Evolutionary conservation across 768 basidiomycete species (phyloP), one percentile per base, ranked within the genome.

Genomic region (Cystoderma amianthinum): DNA sequence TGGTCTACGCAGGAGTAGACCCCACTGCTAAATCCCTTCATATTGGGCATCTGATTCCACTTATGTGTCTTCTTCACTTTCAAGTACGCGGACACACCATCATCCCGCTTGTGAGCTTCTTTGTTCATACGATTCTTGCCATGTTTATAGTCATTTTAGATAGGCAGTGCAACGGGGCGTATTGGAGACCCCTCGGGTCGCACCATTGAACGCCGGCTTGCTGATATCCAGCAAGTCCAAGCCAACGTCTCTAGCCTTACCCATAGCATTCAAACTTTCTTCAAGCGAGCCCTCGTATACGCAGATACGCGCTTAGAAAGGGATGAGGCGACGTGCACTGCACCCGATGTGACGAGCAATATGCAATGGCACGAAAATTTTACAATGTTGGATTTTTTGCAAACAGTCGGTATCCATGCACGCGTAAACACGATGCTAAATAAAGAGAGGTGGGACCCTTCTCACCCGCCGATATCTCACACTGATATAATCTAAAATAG

Each of bases 111-210:
- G 95, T 96, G 54, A 63, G 87, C 61, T 2, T n/a, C 11, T 1
- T 19, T n/a, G 4, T 20, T 5, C 33, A 11, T 13, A 4, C 38
- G 35, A 3, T 4, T 32, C 24, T 21, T 13, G 32, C 18, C n/a
- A 39, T 37, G 32, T 38, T 21, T 10, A 16, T 20, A 21, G 21
- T 34, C 23, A 28, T 49, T 25, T 22, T 54, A 98, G 95, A 86
- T 97, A 57, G 95, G 96, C 22, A 93, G 92, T 1, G 94, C 92
- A 6, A 98, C 95, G 0, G 96, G 92, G 6, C 80, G 85, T n/a
- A 83, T 99, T 34, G 96, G 96, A 4, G 96, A 99, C 56, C 96
- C 96, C 5, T 95, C 94, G 3, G 95, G 96, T 2, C 75, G 94
- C 24, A 71, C 74, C 3, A 78, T 78, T 0, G 95, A 96, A 61